Conservation (phyloP, 805 yeast genomes). For the Dipodascus albidus region DNA sequence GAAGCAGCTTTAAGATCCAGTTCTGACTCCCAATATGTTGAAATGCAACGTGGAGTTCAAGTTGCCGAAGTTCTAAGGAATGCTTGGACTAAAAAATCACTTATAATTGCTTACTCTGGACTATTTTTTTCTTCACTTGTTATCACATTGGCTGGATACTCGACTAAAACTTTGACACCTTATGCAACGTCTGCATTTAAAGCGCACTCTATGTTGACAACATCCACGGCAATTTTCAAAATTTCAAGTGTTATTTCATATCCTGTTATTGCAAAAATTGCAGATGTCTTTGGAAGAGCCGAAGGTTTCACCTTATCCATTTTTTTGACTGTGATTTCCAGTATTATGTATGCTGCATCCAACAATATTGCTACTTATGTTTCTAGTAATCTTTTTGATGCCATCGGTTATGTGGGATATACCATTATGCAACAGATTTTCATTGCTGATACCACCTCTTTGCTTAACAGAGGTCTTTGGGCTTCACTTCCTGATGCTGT, state of each 20-base stretch:
- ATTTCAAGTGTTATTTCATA: conserved; percentile 29
- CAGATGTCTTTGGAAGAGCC: conserved; percentile 33
- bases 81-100: conserved; percentile 22
- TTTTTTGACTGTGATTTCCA: conserved; percentile 27
- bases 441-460: conserved; percentile 28
- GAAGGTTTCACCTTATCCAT: conserved; percentile 27
- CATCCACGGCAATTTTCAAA: conserved; percentile 30
- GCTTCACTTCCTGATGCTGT: conserved; percentile 27
- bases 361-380: conserved; percentile 27
- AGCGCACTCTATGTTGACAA: conserved; percentile 31
- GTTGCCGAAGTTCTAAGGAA: too few species aligned
- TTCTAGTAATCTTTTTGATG: conserved; percentile 28
- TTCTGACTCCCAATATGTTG: too few species aligned
- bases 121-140: conserved; percentile 26
- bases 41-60: too few species aligned
- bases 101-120: conserved; percentile 23
- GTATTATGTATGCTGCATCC: conserved; percentile 28
- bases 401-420: conserved; percentile 30
- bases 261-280: conserved; percentile 31
- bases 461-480: conserved; percentile 30
- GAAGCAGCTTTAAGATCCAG: too few species aligned
- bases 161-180: conserved; percentile 21
- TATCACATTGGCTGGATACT: conserved; percentile 23
- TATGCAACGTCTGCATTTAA: conserved; percentile 31
- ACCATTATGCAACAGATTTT: conserved; percentile 27